Evolutionary conservation across 1,284 basidiomycete genomes (phyloP).

Genomic region (Boletellus dicymbophilus): DNA sequence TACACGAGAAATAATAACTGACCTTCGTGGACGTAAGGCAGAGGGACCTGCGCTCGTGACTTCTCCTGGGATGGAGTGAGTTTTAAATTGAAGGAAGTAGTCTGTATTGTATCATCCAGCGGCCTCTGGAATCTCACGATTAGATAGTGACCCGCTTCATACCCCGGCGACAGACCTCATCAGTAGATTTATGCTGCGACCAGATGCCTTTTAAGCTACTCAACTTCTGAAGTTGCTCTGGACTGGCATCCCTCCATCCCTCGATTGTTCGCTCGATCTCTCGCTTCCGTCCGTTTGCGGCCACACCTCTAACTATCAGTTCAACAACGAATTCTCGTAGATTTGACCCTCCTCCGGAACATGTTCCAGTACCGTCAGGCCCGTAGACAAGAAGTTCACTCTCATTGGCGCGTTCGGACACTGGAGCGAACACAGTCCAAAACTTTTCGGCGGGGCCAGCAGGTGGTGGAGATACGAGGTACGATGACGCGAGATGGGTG

Average conservation of each 20-base stretch:
- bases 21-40: conserved; percentile 89
- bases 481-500: conserved; percentile 61
- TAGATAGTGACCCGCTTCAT: conserved; percentile 1
- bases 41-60: conserved; percentile 75
- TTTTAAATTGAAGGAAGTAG: conserved; percentile 81
- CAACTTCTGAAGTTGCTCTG: conserved; percentile 50
- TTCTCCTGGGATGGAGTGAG: conserved; percentile 85
- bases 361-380: conserved; percentile 50
- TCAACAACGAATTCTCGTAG: conserved; percentile 60
- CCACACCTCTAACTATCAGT: conserved; percentile 50
- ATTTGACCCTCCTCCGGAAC: conserved; percentile 28
- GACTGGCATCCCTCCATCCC: conserved; percentile 52
- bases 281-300: conserved; percentile 43
- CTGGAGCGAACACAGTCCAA: conserved; percentile 71
- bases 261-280: conserved; percentile 63
- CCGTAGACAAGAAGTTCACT: conserved; percentile 64
- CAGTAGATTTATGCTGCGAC: conserved; percentile 35
- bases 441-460: conserved; percentile 63
- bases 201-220: conserved; percentile 50
- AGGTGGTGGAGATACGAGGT: conserved; percentile 70
- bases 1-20: conserved; percentile 18
- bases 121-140: conserved; percentile 32
- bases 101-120: conserved; percentile 60
- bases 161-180: conserved; percentile 42
- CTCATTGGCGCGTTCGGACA: conserved; percentile 61